Evolutionary conservation across 164 flowering plant species (phyloP), one percentile per base, ranked within the genome.

Genomic region (Dillenia turbinata): DNA sequence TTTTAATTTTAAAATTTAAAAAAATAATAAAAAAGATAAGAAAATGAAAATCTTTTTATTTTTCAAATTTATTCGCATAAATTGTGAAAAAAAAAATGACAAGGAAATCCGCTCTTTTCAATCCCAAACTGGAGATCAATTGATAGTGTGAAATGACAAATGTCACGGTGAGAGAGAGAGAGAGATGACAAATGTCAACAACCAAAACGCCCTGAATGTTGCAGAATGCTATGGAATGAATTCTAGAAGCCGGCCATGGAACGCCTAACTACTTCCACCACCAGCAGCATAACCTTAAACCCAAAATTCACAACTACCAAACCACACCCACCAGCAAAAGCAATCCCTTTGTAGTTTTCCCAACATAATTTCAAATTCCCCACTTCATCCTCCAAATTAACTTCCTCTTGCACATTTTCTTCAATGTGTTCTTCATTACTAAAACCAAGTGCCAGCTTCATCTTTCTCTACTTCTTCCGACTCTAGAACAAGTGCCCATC

Each of bases 221-320:
- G 33, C 33, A 10, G 43, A 12, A 12, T 12, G 54, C 2, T 33
- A 8, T 15, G n/a, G 33, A 45, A 55, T 56, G 65, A 56, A 64
- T 43, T 16, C 22, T 61, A 22, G 15, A 55, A 49, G 49, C 64
- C 57, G 52, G 50, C 69, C 53, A 79, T 76, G 80, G 71, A 63
- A 70, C 57, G 60, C 9, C 56, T 68, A 17, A 65, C 65, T 53
- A 17, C 64, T 43, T 61, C 65, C n/a, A n/a, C 62, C 60, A 24
- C 66, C 40, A 54, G 67, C 9, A 56, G 59, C 57, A 14, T 63
- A 65, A 12, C 9, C 48, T 26, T 26, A 2, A 26, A 1, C 33
- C 33, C 33, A 26, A 26, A 26, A 3, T 46, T 5, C n/a, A 61
- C 57, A 24, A 13, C 53, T 22, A 15, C 54, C 50, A 14, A 46